Conservation (phyloP, 148 eudicot genomes). For the Agrostemma githago region DNA sequence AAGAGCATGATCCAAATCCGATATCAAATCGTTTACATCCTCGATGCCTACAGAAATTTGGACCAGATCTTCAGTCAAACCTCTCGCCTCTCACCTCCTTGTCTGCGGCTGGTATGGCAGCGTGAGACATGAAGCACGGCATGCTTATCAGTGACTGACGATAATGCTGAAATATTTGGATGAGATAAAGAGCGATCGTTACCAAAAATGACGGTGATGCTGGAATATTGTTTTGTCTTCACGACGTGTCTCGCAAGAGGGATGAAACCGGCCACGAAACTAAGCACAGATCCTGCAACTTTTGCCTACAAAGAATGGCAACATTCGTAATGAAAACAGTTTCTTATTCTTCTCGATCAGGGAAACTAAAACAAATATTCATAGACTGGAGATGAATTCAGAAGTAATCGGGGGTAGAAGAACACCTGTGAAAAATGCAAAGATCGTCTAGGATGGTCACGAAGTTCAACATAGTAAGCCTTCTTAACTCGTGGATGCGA, state of each 20-base stretch:
- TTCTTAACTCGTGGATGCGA: conserved; percentile 74
- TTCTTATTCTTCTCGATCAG: background rate
- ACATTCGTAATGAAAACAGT: background rate
- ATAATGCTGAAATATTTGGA: background rate
- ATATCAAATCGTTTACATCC: conserved; percentile 79
- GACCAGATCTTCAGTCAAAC: conserved; percentile 83
- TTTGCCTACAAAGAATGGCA: conserved; percentile 55
- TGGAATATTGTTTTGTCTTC: conserved; percentile 82
- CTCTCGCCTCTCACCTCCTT: conserved; percentile 60
- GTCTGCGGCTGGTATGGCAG: conserved; percentile 70
- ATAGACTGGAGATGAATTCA: background rate
- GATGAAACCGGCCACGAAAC: conserved; percentile 83
- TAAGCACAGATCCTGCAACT: conserved; percentile 98
- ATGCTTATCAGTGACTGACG: conserved; percentile 73
- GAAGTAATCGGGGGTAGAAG: background rate
- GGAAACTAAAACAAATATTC: background rate
- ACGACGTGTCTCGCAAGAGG: conserved; percentile 78
- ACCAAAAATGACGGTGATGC: conserved; percentile 98
- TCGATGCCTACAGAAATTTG: conserved; percentile 93
- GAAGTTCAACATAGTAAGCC: conserved; percentile 94
- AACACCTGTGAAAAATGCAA: conserved; percentile 89
- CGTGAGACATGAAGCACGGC: conserved; percentile 99
- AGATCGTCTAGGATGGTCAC: conserved; percentile 76
- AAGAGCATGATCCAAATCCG: conserved; percentile 74
- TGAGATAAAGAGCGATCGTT: conserved; percentile 15